Evolutionary conservation across 768 basidiomycete species (phyloP).

Genomic region (Lactifluus subvellereus): DNA sequence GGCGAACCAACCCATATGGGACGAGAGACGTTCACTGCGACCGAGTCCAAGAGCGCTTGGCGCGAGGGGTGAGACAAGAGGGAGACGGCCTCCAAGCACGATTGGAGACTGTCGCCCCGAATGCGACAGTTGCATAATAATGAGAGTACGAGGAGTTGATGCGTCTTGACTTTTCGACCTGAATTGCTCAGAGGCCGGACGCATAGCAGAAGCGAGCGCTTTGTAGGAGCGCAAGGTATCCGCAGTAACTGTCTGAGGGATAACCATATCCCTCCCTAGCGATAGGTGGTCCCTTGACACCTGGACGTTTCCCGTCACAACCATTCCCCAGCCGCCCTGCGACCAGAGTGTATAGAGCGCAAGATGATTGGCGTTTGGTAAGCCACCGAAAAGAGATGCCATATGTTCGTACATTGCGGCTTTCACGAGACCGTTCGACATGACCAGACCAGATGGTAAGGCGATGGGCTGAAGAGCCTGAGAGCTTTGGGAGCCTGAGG

Average conservation of each 20-base stretch:
- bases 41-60: conserved; percentile 61
- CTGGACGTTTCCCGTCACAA: conserved; percentile 83
- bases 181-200: conserved; percentile 28
- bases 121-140: conserved; percentile 80
- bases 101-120: conserved; percentile 77
- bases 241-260: conserved; percentile 43
- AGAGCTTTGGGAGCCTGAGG: background rate
- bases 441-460: conserved; percentile 17
- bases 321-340: conserved; percentile 75
- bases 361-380: conserved; percentile 60
- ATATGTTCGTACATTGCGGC: conserved; percentile 90
- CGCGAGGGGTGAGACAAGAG: conserved; percentile 56
- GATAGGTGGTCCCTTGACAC: conserved; percentile 57
- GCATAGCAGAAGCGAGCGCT: conserved; percentile 46
- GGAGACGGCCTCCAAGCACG: conserved; percentile 59
- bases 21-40: conserved; percentile 16
- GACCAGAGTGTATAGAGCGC: conserved; percentile 73
- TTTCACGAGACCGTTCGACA: conserved; percentile 38
- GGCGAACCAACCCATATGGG: conserved; percentile 30
- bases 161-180: background rate
- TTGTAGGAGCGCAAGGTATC: conserved; percentile 46
- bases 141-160: conserved; percentile 16
- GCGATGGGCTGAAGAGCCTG: conserved; percentile 5
- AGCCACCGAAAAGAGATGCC: conserved; percentile 55
- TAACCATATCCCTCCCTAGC: conserved; percentile 65